These are phyloP conservation scores for Teunomyces pallodes DNA, from an alignment of 805 yeast species.

Conservation along the genomic window DNA sequence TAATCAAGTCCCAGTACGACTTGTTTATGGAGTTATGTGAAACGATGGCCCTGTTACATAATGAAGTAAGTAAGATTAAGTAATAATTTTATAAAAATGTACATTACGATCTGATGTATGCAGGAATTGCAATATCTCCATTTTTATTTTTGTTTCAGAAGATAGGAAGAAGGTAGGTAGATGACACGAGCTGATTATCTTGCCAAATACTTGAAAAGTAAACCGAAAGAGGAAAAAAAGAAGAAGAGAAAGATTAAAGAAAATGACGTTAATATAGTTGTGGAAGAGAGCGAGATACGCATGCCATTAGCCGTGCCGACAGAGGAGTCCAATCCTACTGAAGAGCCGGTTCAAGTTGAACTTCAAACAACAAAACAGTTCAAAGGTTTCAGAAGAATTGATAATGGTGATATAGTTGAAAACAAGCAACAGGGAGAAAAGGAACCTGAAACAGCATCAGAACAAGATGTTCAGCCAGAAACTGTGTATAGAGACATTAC, in stretches of 20 bases:
- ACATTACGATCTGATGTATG: not conserved
- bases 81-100: not conserved
- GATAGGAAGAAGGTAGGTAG: not conserved
- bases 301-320: not conserved
- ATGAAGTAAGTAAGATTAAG: conserved; percentile 22
- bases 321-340: not conserved
- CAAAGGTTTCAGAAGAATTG: conserved; percentile 39
- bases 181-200: conserved; percentile 3
- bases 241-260: conserved; percentile 1
- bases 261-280: not conserved
- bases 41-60: conserved; percentile 67
- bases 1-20: conserved; percentile 64
- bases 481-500: conserved; percentile 61
- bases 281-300: conserved; percentile 15
- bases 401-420: conserved; percentile 8
- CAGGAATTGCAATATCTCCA: not conserved
- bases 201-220: not conserved
- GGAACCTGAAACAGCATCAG: not conserved
- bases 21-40: conserved; percentile 76
- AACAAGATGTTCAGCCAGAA: conserved; percentile 2
- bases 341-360: conserved; percentile 21
- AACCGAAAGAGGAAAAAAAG: not conserved
- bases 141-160: not conserved
- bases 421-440: not conserved
- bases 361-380: conserved; percentile 10